Evolutionary conservation across 768 basidiomycete genomes (phyloP), one percentile per base, ranked within the genome.

Genomic region (Hortiboletus campestris): DNA sequence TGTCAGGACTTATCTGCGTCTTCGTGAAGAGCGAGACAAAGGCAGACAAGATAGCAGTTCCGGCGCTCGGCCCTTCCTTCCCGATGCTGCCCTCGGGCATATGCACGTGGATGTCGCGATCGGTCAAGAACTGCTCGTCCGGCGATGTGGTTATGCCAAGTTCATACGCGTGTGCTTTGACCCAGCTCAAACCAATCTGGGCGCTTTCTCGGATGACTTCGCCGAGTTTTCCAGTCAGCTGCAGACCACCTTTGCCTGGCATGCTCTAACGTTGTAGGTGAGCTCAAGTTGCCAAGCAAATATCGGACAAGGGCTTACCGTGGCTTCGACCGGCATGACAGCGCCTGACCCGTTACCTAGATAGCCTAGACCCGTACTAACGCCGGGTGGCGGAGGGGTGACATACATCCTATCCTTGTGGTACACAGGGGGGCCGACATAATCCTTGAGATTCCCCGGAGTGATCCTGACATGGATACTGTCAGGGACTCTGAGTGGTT

Each of bases 161-260:
- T 48, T 89, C 86, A 67, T 81, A 89, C 13, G 97, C 92, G 67
- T 98, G 91, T 10, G 86, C 78, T 70, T 94, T 95, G 39, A 96
- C 89, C 89, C 91, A 98, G 66, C 89, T 89, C 57, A 98, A 73
- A 5, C 89, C 93, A 60, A 99, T 97, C 70, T 97, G 93, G 1
- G 95, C 94, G 59, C 89, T 92, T 74, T 98, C 97, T 36, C 92
- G 83, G 69, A 99, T 98, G 57, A 98, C 97, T 64, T 99, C 97
- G 42, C 96, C 96, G 5, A 99, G 86, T 74, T 98, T 98, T 38
- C 97, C 97, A 0, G 97, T 98, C 9, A 98, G 75, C 62, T 94
- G 94, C 2, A 99, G 78, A 16, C 80, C 81, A 13, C 96, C 96
- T 69, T 96, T 96, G 3, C 97, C 97, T 25, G 96, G 95, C 94